A percentile compares a stretch with the other conserved stretches of the same genome.
These are phyloP conservation scores for Coniferiporia weirii DNA, from an alignment of 1,284 basidiomycete genomes.

Conservation along the genomic window DNA sequence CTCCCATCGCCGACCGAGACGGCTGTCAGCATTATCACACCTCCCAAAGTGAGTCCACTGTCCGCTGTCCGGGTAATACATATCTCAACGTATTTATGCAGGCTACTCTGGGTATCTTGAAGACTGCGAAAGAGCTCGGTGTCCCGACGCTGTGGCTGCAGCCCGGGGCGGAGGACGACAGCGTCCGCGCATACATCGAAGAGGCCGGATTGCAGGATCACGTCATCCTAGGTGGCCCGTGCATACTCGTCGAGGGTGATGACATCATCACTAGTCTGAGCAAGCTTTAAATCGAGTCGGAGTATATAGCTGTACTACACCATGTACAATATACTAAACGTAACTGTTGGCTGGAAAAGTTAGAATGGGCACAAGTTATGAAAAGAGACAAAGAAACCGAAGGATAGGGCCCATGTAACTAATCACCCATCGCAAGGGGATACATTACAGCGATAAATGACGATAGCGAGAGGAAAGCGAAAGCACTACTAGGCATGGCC, in stretches of 20 bases:
- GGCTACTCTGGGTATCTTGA: conserved; percentile 62
- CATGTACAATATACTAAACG: background rate
- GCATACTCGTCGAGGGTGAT: conserved; percentile 70
- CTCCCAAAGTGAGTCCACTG: conserved; percentile 47
- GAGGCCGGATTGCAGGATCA: conserved; percentile 51
- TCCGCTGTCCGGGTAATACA: background rate
- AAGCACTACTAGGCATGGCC: no score
- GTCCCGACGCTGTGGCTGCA: conserved; percentile 80
- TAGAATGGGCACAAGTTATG: no score
- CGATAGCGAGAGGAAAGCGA: no score
- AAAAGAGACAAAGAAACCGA: no score
- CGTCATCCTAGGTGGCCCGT: conserved; percentile 71
- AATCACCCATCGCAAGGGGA: no score
- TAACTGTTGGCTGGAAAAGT: background rate
- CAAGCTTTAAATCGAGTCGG: background rate
- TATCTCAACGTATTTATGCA: conserved; percentile 25
- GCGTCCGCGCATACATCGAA: conserved; percentile 45
- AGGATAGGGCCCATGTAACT: no score
- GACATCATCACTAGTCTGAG: conserved; percentile 33
- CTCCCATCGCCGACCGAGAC: conserved; percentile 64
- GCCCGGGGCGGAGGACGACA: conserved; percentile 71
- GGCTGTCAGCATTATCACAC: conserved; percentile 76
- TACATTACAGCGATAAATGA: no score
- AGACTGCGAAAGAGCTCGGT: conserved; percentile 56
- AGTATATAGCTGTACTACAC: background rate